Base-by-base conservation (phyloP, 306 rosid genomes). In the Prunus armeniaca region DNA sequence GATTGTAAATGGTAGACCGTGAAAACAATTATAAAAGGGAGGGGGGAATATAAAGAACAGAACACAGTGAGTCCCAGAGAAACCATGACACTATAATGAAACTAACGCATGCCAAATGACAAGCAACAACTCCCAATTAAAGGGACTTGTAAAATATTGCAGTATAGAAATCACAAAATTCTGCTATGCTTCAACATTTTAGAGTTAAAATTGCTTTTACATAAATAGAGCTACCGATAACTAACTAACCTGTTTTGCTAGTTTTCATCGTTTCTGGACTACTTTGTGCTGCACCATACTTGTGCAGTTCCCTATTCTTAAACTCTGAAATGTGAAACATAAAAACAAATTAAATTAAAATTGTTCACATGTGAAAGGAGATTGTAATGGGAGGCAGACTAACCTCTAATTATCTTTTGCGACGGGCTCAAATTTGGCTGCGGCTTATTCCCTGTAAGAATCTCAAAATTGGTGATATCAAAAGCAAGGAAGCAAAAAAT, bases 341-440 rank as follows among this genome's bases (percentile, higher is more conserved):
- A 55, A 57, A 70, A 62, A 82, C 45, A 25, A 56, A 56, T 1
- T 2, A 50, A 19, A 19, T 41, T 5, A 73, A 25, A 2, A 28
- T 28, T 28, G 30, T 75, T 12, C 4, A 10, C 28, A 77, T 30
- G 22, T 4, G 24, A 15, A 50, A 54, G 22, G 19, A 54, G 67
- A 66, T 38, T 54, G n/a, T 20, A 30, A 34, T 28, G 5, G 6
- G 12, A 51, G 54, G 43, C 60, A 18, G 11, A 52, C 55, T 24
- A 69, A 90, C 97, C 98, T 88, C 74, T 86, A 69, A 95, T 95
- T 43, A 95, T 79, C 79, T 81, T 86, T n/a, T 81, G 95, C 6
- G 97, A 91, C 2, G 97, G 96, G 82, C 96, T 95, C 79, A 89
- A 81, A 84, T 83, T 82, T 24, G 41, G 67, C 45, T 9, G 78